Evolutionary conservation across 345 rosid species (phyloP), one percentile per base, ranked within the genome.

Genomic region (Melaleuca alternifolia): DNA sequence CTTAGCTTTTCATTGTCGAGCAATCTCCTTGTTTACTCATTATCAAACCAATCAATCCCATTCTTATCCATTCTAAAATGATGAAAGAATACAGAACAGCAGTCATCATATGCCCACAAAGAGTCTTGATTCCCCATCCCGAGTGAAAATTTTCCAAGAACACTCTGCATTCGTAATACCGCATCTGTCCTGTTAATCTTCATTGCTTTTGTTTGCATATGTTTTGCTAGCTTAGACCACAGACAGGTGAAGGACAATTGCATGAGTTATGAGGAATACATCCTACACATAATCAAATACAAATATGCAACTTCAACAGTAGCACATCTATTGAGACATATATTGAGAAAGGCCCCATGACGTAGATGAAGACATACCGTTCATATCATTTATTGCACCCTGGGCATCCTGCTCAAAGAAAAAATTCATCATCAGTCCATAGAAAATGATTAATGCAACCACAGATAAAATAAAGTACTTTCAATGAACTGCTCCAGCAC

Each of bases 331-430:
- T 21, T 18, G 83, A 75, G 84, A 41, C 77, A 84, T 41, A 53
- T 56, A 50, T 21, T 18, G 83, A 75, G 84, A 26, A 57, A 51
- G 24, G 3, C 50, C 26, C 16, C 52, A 18, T 51, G 61, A 57
- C 51, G 11, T 20, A 54, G 20, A 85, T 48, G 28, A 65, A 46
- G 10, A 41, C 91, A 84, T 93, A 96, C 99, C 99, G 90, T 90
- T 96, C 89, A 95, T 89, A 89, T 96, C 98, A 87, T 94, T 94
- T 65, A 96, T 94, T 51, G 99, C 95, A 88, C 90, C 91, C 89
- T 96, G 98, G 85, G 99, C 99, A 59, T 96, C 98, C 99, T 96
- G 96, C 46, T 65, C 56, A 54, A 52, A 85, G 51, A 88, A 65
- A 48, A 85, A 54, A 83, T n/a, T 26, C 46, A 81, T 50, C 61